Conservation (phyloP, 441 rosid genomes). For the Macaranga tanarius region DNA sequence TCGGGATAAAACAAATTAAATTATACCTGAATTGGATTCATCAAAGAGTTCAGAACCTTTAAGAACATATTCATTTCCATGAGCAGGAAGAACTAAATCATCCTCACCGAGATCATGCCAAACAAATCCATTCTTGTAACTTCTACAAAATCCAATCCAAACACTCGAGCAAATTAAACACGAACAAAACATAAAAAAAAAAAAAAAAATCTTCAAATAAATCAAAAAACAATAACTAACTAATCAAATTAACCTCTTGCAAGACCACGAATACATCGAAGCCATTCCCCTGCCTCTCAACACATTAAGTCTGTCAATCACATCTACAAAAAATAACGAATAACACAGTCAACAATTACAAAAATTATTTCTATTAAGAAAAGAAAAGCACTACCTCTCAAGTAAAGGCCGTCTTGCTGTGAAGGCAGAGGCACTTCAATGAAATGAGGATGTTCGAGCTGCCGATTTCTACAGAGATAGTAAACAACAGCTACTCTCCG, state of each 20-base stretch:
- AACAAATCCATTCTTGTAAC: constrained; percentile 89
- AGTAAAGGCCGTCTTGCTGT: constrained; percentile 58
- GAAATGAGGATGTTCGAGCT: constrained; percentile 98
- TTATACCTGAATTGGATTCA: constrained; percentile 61
- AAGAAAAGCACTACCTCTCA: constrained; percentile 52
- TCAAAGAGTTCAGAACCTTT: constrained; percentile 90
- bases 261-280: constrained; percentile 84
- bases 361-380: not conserved
- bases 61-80: constrained; percentile 81
- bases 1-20: not conserved
- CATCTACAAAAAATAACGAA: constrained; percentile 43
- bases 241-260: constrained; percentile 51
- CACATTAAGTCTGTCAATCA: constrained; percentile 65
- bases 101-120: constrained; percentile 85
- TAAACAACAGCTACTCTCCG: constrained; percentile 87
- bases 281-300: constrained; percentile 92
- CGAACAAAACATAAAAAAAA: not conserved
- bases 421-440: constrained; percentile 79
- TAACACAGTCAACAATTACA: not conserved
- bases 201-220: not conserved
- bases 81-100: constrained; percentile 74
- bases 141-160: constrained; percentile 44
- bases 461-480: constrained; percentile 81
- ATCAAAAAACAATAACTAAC: no score
- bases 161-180: constrained; percentile 5